Evolutionary conservation across 2,329 filamentous ascomycete genomes (phyloP).

Genomic region (Cyphellophora europaea): DNA sequence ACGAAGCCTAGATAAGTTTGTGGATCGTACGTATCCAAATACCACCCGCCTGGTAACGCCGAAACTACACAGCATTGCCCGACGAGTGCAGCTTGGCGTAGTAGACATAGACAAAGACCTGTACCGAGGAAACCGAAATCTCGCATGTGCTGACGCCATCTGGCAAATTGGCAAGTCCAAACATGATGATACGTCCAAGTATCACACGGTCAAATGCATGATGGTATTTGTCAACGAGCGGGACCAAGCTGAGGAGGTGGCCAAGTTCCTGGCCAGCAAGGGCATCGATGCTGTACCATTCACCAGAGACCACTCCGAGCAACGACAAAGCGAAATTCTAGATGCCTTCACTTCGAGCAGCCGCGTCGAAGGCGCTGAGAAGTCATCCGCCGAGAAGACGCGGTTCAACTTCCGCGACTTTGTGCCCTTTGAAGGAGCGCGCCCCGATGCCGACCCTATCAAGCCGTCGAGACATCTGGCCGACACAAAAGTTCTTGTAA

Average conservation of each 20-base stretch:
- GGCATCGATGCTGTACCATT: constrained; percentile 82
- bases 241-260: constrained; percentile 73
- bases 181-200: constrained; percentile 47
- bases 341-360: constrained; percentile 55
- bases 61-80: constrained; percentile 90
- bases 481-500: constrained; percentile 85
- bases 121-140: constrained; percentile 82
- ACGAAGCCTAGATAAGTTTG: constrained; percentile 72
- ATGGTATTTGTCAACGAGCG: constrained; percentile 96
- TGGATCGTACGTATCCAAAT: constrained; percentile 72
- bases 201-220: constrained; percentile 59
- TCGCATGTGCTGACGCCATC: constrained; percentile 91
- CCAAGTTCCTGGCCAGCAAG: constrained; percentile 69
- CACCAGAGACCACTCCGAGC: constrained; percentile 72
- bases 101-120: constrained; percentile 88
- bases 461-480: constrained; percentile 44
- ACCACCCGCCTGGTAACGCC: constrained; percentile 84
- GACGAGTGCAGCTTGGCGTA: constrained; percentile 86
- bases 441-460: constrained; percentile 24
- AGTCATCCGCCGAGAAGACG: constrained; percentile 4
- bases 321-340: constrained; percentile 68
- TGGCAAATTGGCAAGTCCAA: constrained; percentile 82
- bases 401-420: constrained; percentile 5
- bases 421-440: constrained; percentile 13
- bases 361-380: constrained; percentile 13